A percentile compares a stretch with the other conserved stretches of the same genome.
Conservation (phyloP, 2,329 filamentous ascomycete species). For the Fusarium sp. region DNA sequence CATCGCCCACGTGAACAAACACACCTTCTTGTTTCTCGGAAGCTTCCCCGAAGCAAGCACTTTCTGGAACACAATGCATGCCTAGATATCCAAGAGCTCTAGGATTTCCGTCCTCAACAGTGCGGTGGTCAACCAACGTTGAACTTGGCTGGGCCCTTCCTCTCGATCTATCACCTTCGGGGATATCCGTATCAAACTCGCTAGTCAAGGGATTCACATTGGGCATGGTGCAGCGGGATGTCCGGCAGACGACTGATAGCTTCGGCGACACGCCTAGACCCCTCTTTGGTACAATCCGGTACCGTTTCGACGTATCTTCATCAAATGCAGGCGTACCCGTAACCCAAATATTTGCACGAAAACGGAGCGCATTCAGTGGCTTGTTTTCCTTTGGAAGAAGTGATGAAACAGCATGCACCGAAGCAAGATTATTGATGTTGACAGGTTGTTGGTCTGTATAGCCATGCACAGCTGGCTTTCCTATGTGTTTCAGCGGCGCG, state of each 20-base stretch:
- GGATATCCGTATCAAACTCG: conserved; percentile 15
- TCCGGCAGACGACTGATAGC: conserved; percentile 36
- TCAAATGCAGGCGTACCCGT: conserved; percentile 32
- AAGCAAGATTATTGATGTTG: conserved; percentile 36
- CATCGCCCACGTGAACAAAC: conserved; percentile 46
- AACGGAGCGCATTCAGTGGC: conserved; percentile 36
- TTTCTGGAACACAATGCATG: conserved; percentile 50
- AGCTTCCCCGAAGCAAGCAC: conserved; percentile 28
- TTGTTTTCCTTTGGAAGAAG: conserved; percentile 29
- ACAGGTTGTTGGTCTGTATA: conserved; percentile 41
- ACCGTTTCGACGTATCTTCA: conserved; percentile 37
- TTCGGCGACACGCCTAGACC: not conserved
- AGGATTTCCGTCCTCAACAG: conserved; percentile 44
- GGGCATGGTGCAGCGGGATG: conserved; percentile 37
- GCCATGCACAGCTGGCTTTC: conserved; percentile 31
- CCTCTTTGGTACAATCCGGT: not conserved
- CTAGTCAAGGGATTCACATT: conserved; percentile 34
- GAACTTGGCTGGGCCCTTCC: conserved; percentile 48
- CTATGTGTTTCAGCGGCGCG: conserved; percentile 28
- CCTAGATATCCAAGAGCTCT: conserved; percentile 48
- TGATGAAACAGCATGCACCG: conserved; percentile 30
- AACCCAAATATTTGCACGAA: conserved; percentile 38
- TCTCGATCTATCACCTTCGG: conserved; percentile 17
- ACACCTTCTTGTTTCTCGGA: not conserved
- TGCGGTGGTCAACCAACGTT: conserved; percentile 41